These are phyloP conservation scores for Bryoerythrophyllum caledonicum DNA, from an alignment of 225 moss, liverwort and hornwort genomes.

Conservation along the genomic window DNA sequence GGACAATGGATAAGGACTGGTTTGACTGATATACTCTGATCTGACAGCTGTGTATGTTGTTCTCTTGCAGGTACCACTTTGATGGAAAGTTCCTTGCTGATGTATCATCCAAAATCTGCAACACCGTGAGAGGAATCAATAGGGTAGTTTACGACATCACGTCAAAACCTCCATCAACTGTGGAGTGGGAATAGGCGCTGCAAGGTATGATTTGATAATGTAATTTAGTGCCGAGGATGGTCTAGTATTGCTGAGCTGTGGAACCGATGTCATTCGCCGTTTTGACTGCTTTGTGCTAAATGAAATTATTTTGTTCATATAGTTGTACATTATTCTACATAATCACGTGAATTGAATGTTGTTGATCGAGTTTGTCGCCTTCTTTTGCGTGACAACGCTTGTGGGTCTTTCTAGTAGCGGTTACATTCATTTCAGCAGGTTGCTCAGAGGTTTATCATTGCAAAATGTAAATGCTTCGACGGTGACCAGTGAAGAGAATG, in stretches of 20 bases:
- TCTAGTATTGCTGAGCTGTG: not conserved
- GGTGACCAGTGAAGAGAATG: too few relatives aligned
- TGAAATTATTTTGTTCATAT: not conserved
- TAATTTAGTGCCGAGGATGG: not conserved
- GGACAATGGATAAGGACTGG: not conserved
- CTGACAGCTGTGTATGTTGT: not conserved
- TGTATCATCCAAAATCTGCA: conserved; percentile 85
- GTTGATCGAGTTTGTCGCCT: too few relatives aligned
- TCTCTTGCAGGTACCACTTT: conserved; percentile 69
- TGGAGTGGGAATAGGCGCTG: conserved; percentile 65
- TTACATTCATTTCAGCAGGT: too few relatives aligned
- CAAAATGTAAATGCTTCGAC: too few relatives aligned
- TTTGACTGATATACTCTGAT: not conserved
- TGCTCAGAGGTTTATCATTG: too few relatives aligned
- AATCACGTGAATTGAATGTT: too few relatives aligned
- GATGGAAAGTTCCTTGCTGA: conserved; percentile 74
- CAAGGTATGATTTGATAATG: not conserved
- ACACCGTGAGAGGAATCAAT: conserved; percentile 79
- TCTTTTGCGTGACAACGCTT: too few relatives aligned
- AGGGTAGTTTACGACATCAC: conserved; percentile 90
- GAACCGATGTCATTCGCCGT: not conserved
- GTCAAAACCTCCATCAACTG: conserved; percentile 83
- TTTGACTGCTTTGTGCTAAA: not conserved
- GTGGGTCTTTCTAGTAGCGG: too few relatives aligned
- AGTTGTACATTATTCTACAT: too few relatives aligned